phyloP scores from a whole-genome alignment of 768 basidiomycete species.

The Obba rivulosa region DNA sequence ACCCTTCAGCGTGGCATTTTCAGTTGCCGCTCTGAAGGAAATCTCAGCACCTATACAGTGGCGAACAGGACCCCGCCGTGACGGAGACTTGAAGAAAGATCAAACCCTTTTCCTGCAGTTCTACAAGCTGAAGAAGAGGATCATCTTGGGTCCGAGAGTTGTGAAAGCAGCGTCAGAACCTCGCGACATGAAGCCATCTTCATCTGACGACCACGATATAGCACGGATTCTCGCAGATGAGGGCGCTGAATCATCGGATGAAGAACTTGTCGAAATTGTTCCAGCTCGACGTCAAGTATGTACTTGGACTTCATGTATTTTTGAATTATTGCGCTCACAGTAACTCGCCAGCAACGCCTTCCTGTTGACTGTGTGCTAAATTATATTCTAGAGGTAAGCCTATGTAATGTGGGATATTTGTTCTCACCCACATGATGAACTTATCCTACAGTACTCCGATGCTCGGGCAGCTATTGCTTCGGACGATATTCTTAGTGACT shows the following conservation, averaged over 20 bases:
- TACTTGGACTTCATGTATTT: neutral
- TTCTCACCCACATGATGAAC: neutral
- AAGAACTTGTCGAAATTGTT: neutral
- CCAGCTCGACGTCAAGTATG: neutral
- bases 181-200: constrained; percentile 1
- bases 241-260: neutral
- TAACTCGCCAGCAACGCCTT: constrained; percentile 5
- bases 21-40: neutral
- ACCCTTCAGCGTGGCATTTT: neutral
- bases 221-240: no score
- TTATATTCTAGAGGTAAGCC: constrained; percentile 8
- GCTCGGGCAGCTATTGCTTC: constrained; percentile 9
- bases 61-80: neutral
- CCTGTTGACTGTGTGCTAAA: constrained; percentile 11
- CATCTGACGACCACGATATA: neutral
- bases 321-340: neutral
- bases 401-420: neutral
- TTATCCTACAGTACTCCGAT: constrained; percentile 5
- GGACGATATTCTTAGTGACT: constrained; percentile 4
- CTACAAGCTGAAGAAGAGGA: constrained; percentile 10
- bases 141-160: neutral
- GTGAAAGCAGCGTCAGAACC: constrained; percentile 11
- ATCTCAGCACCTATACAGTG: neutral
- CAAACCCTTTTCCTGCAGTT: constrained; percentile 14
- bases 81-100: neutral